Base-by-base conservation (phyloP, 176 grass and related monocot species). In the bread wheat (Triticum aestivum) region DNA sequence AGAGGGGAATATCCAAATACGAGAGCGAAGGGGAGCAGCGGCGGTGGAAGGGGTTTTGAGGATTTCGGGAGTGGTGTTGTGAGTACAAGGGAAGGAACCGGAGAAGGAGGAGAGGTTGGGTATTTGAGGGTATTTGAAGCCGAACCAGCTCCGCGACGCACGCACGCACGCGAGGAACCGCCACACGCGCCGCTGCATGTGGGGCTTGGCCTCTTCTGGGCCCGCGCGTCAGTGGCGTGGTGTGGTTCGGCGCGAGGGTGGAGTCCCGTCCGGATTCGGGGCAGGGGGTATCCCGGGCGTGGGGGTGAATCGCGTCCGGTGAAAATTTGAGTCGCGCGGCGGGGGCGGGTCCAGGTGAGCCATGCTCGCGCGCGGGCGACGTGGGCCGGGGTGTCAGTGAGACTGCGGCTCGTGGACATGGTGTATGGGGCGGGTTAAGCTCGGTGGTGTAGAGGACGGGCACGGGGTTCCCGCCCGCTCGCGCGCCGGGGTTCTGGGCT, bases 61-160 rank as follows among this genome's bases (percentile, higher is more conserved):
- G 8, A 63, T 44, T 37, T 63, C 4, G 38, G 61, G 6, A 75
- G 73, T 9, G 47, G 79, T 9, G 84, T 24, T 30, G 79, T 78
- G 32, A 18, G 51, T 54, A 7, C 41, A 5, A 9, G 20, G 80
- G 74, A 87, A 80, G 82, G 82, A 67, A 67, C 0, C 33, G 73
- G 30, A 13, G 27, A 41, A 84, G 13, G 10, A 0, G 83, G 21
- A 13, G 15, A 11, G 24, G 62, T 4, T 4, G 42, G 58, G 66
- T 79, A 87, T 90, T 83, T 87, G 84, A 75, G 58, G 58, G 66
- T 79, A 87, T 90, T 83, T 87, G 84, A 75, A 84, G 56, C 7
- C 4, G 54, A 86, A 65, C 20, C n/a, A 13, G 4, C 38, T 14
- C 15, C 4, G 3, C 27, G 51, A 21, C 10, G 17, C 11, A 17